Base-by-base conservation (phyloP, 208 protist species). In the Phytomonas sp. region DNA sequence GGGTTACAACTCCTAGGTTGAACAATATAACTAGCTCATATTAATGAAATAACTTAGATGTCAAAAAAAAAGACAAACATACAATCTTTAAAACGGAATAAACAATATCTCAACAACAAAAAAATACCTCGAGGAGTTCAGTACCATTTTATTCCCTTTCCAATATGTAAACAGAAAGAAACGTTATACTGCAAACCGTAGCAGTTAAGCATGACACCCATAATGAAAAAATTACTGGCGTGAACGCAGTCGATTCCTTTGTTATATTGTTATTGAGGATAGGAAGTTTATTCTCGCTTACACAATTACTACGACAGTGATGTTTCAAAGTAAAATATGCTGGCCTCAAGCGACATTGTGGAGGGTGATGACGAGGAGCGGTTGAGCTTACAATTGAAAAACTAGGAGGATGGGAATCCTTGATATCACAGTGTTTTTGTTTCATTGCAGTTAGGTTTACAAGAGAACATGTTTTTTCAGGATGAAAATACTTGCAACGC, bases 401-500 rank as follows among this genome's bases (percentile, higher is more conserved):
- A 8, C 37, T 71, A 4, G 71, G 71, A 23, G 79, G 75, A 23
- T 36, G 30, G 20, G 40, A 40, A 17, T 78, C 72, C 0, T 32
- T 29, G 17, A 51, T 60, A 30, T 46, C 67, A 59, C 64, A 23
- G 23, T 72, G 56, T 36, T 72, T 68, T 32, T 80, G 61, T 6
- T 77, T 62, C 20, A 63, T 85, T 7, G 69, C 75, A 2, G 74
- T 73, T 6, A 72, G 71, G 33, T 85, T 83, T 51, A 67, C 71
- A 32, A 83, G 66, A 11, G 78, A 75, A 28, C 71, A 31, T 13
- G 78, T 85, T 4, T 74, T 63, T 51, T 86, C 78, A 0, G 81
- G 81, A n/a, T 86, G 81, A 36, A 83, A 78, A 43, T 83, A 83
- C 68, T 81, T 83, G 70, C 81, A 86, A 28, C 81, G 72, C 29